These are phyloP conservation scores for Termitomyces sp. DNA, from an alignment of 768 basidiomycete species.

Conservation along the genomic window DNA sequence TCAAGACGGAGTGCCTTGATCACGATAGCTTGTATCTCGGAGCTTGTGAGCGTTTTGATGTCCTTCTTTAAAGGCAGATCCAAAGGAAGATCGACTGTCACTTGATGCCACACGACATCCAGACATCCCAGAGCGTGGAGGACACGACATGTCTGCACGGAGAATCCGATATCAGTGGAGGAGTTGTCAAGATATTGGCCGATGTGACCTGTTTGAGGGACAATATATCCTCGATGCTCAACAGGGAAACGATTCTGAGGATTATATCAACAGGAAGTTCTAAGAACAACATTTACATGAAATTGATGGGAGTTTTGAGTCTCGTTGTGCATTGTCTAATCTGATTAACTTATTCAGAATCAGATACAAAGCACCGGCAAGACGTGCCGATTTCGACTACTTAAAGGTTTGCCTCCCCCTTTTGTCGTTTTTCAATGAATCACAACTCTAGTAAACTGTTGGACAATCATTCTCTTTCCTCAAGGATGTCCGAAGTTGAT, in stretches of 20 bases:
- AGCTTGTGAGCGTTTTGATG: constrained; percentile 27
- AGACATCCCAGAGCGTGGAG: constrained; percentile 44
- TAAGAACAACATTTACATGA: constrained; percentile 20
- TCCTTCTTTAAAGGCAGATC: constrained; percentile 32
- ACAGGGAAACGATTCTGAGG: constrained; percentile 25
- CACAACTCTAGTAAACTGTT: constrained; percentile 18
- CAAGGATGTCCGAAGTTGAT: constrained; percentile 55
- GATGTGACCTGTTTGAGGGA: constrained; percentile 39
- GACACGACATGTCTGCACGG: constrained; percentile 54
- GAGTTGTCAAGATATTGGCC: neutral
- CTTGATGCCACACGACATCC: constrained; percentile 53
- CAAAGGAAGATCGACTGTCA: constrained; percentile 40
- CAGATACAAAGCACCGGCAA: neutral
- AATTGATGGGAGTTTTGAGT: neutral
- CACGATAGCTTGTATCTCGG: constrained; percentile 33
- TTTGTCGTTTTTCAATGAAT: constrained; percentile 25
- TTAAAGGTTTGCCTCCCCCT: constrained; percentile 18
- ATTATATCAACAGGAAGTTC: constrained; percentile 40
- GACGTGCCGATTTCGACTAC: constrained; percentile 18
- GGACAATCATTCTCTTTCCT: constrained; percentile 32
- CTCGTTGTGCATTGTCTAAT: constrained; percentile 7
- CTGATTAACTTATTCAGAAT: constrained; percentile 9
- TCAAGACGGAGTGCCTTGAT: constrained; percentile 44
- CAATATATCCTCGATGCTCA: constrained; percentile 37
- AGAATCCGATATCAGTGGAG: neutral